Evolutionary conservation across 768 basidiomycete genomes (phyloP), one percentile per base, ranked within the genome.

Genomic region (Mycena filopes): DNA sequence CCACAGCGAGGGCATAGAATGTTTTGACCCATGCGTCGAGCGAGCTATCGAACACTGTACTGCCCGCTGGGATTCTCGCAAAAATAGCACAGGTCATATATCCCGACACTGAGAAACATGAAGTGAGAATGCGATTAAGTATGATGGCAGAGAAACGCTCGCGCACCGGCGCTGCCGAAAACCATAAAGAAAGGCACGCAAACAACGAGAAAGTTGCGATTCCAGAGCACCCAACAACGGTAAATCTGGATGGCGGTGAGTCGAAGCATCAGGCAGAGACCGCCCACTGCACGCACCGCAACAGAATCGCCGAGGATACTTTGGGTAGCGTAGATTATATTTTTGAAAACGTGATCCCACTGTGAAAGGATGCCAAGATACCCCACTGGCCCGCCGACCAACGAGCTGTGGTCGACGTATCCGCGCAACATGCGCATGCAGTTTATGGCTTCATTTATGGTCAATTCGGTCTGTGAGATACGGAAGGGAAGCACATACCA

Each of bases 21-120:
- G 68, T 54, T 18, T 53, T 61, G 29, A 74, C 63, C 72, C 72
- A 74, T 18, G 36, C 36, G 41, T 60, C 53, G 40, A 74, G 72
- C 12, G 58, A 63, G 23, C 47, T 26, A 25, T 62, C 62, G 58
- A 73, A 73, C 25, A 74, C 54, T 25, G 48, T 70, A 7, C 33
- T 36, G 42, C 21, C 56, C 4, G 56, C 25, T 13, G 48, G n/a
- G n/a, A 51, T 47, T 45, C 62, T 42, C 12, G 56, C 40, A 49
- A 69, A 72, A n/a, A 71, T 49, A 8, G 56, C 60, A 28, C 63
- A 68, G 15, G 61, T 58, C 21, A 64, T 61, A 28, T 66, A 69
- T 28, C 66, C 70, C 8, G 70, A 67, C 16, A 69, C 72, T 70
- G 50, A 28, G 4, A 20, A 33, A 18, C 6, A 33, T 41, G 12